Base-by-base conservation (phyloP, 139 green algal genomes). In the Pedinophyceae sp. region DNA sequence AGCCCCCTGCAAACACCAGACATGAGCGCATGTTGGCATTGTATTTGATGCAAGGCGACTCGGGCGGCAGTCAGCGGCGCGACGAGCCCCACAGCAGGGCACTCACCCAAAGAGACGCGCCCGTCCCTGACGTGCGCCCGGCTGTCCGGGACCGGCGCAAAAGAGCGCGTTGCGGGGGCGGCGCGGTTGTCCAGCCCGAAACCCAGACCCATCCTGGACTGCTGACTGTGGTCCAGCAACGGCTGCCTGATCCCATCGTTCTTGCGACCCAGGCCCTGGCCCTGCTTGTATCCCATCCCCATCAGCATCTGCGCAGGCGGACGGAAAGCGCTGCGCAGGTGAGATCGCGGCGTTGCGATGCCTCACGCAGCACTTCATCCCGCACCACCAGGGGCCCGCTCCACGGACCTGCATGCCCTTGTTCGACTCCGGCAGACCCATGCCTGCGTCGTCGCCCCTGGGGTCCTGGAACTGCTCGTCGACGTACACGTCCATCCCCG, bases 301-400 rank as follows among this genome's bases (percentile, higher is more conserved):
- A 48, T 58, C 58, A 71, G 62, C 48, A 71, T 55, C 22, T 52
- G n/a, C n/a, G n/a, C n/a, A n/a, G n/a, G n/a, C n/a, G n/a, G n/a
- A n/a, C n/a, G n/a, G n/a, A n/a, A n/a, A n/a, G n/a, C n/a, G n/a
- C n/a, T n/a, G n/a, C n/a, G n/a, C n/a, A n/a, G n/a, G n/a, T n/a
- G n/a, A n/a, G n/a, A n/a, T n/a, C n/a, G n/a, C n/a, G n/a, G n/a
- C n/a, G n/a, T n/a, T n/a, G n/a, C n/a, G n/a, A n/a, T n/a, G n/a
- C n/a, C n/a, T n/a, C n/a, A n/a, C n/a, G n/a, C n/a, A n/a, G n/a
- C n/a, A n/a, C n/a, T n/a, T n/a, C n/a, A n/a, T n/a, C n/a, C n/a
- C n/a, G n/a, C n/a, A n/a, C n/a, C n/a, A n/a, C n/a, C n/a, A n/a
- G n/a, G n/a, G n/a, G n/a, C n/a, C n/a, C n/a, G n/a, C n/a, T n/a